Evolutionary conservation across 1,284 basidiomycete genomes (phyloP).

Genomic region (Cryptococcus maquisensis): DNA sequence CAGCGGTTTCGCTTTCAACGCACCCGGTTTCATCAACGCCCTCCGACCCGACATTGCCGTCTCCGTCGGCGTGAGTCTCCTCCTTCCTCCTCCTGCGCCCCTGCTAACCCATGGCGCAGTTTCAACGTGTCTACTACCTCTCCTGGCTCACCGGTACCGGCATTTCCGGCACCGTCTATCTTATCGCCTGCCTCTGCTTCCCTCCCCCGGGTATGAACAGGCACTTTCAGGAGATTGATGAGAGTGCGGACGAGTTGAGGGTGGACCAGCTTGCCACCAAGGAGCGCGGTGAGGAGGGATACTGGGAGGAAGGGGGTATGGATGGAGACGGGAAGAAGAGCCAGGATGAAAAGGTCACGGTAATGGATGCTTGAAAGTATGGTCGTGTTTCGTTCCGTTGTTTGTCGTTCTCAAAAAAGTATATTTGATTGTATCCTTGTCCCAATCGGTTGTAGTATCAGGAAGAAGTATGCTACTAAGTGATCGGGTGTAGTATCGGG

Average conservation of each 20-base stretch:
- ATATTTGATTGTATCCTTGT: no score
- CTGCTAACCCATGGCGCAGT: no score
- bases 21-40: slow-evolving; percentile 55
- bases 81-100: no score
- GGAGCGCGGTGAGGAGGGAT: not conserved
- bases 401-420: no score
- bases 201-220: slow-evolving; percentile 57
- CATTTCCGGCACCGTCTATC: slow-evolving; percentile 64
- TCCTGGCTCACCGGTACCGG: slow-evolving; percentile 76
- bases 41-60: slow-evolving; percentile 57
- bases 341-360: not conserved
- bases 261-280: slow-evolving; percentile 4
- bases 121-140: slow-evolving; percentile 65
- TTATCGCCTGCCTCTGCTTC: slow-evolving; percentile 56
- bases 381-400: no score
- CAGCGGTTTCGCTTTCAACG: slow-evolving; percentile 73
- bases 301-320: not conserved
- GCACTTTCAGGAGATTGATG: slow-evolving; percentile 62
- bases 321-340: not conserved
- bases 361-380: not conserved
- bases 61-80: slow-evolving; percentile 52
- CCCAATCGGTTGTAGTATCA: no score
- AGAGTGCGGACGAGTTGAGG: slow-evolving; percentile 18
- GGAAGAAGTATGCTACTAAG: no score
- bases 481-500: no score